Base-by-base conservation (phyloP, 768 basidiomycete genomes). In the Podaxis sp. region DNA sequence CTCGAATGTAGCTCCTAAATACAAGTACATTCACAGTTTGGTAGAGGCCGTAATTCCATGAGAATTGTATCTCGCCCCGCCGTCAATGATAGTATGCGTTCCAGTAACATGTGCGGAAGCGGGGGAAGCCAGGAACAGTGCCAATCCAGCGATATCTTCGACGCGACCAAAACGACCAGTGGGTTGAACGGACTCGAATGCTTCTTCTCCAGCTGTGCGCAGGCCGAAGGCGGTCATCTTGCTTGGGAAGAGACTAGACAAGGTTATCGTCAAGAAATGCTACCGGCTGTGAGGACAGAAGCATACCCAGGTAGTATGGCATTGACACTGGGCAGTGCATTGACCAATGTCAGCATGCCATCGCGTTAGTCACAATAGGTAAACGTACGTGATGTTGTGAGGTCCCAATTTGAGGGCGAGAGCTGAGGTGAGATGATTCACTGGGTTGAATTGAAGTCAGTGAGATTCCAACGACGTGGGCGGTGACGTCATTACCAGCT, bases 191-290 rank as follows among this genome's bases (percentile, higher is more conserved):
- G 77, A 69, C 40, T 77, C 78, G 60, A 90, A 81, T 4, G 68
- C 74, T 22, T 82, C 80, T 62, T 83, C 83, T 7, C 88, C 87
- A 3, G 73, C 73, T 1, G 70, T 79, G 66, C 84, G 82, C 65
- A 91, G 75, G 2, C 85, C 88, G 55, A 78, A 91, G 0, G 89
- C 85, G 1, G 92, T 93, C 91, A 94, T 93, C 76, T 89, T 92
- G 51, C 88, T 89, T 0, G 90, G 90, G 76, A 91, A 94, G 13
- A 92, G 75, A 43, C 67, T 73, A 40, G 33, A 50, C 17, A 22
- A 12, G 54, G 38, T 2, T n/a, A 38, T 25, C 40, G 56, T n/a
- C 0, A 22, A 13, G 13, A 41, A 19, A 38, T 55, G 22, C 15
- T 17, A 22, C 5, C n/a, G 2, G 7, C 19, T 50, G 24, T 50